These are phyloP conservation scores for Eremochloa ophiuroides DNA, from an alignment of 176 grass and related monocot genomes.

Conservation along the genomic window DNA sequence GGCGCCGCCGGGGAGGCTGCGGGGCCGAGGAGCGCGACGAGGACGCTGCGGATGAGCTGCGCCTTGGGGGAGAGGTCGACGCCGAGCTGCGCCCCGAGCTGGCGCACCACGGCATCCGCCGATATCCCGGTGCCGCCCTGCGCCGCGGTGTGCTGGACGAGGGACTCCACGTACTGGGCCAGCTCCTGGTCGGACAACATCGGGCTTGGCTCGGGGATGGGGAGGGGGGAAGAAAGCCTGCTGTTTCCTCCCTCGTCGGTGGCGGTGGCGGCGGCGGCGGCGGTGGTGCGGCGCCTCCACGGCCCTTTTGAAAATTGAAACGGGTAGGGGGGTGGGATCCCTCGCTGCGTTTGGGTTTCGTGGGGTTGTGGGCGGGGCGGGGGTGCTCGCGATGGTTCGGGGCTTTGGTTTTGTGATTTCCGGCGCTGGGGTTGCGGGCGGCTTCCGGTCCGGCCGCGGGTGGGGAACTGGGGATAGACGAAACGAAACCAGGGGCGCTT, in stretches of 20 bases:
- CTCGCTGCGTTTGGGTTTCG: slow-evolving; percentile 19
- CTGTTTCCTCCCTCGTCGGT: not conserved
- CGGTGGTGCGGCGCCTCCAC: not conserved
- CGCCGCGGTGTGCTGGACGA: slow-evolving; percentile 56
- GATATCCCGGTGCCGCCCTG: slow-evolving; percentile 34
- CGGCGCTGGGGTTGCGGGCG: not conserved
- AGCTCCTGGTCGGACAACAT: slow-evolving; percentile 94
- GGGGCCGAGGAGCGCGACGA: slow-evolving; percentile 58
- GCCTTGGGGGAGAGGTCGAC: slow-evolving; percentile 83
- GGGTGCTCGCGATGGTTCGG: slow-evolving; percentile 24
- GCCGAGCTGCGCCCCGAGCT: slow-evolving; percentile 62
- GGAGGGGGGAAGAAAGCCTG: not conserved
- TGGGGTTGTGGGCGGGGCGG: not conserved
- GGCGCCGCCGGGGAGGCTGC: not conserved
- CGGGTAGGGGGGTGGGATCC: slow-evolving; percentile 26
- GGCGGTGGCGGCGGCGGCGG: not conserved
- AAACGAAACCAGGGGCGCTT: not conserved
- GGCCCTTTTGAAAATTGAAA: slow-evolving; percentile 46
- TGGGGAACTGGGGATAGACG: not conserved
- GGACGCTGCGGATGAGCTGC: slow-evolving; percentile 72
- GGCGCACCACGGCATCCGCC: slow-evolving; percentile 49
- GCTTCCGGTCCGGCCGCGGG: not conserved
- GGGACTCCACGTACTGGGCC: slow-evolving; percentile 64
- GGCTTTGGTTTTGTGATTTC: slow-evolving; percentile 7
- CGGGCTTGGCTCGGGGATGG: not conserved